These are phyloP conservation scores for Tolypocladium inflatum DNA, from an alignment of 2,329 filamentous ascomycete genomes.

Conservation along the genomic window DNA sequence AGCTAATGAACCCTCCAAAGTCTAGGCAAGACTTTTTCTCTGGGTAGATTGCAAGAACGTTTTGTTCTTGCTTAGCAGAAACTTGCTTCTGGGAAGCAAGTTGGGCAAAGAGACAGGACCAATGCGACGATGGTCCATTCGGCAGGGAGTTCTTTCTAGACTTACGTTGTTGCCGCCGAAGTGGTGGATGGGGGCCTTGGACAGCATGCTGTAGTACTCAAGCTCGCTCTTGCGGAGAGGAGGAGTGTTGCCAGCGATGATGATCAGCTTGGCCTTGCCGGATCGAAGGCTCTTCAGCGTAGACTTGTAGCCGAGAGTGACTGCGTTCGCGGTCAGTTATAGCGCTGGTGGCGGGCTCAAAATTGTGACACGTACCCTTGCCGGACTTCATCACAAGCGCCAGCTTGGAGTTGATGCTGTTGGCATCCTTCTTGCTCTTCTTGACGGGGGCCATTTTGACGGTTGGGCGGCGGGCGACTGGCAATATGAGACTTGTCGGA, in stretches of 20 bases:
- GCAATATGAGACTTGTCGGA: neutral
- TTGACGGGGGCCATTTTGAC: constrained; percentile 60
- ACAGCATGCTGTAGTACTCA: constrained; percentile 89
- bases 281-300: constrained; percentile 77
- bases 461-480: constrained; percentile 23
- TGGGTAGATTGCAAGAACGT: constrained; percentile 50
- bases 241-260: constrained; percentile 88
- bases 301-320: constrained; percentile 33
- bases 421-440: constrained; percentile 80
- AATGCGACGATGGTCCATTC: neutral
- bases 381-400: constrained; percentile 56
- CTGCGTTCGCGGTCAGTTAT: constrained; percentile 9
- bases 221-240: constrained; percentile 97
- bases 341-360: too few species aligned
- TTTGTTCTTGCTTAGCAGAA: constrained; percentile 10
- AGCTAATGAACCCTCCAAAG: constrained; percentile 81
- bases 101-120: neutral
- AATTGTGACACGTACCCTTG: constrained; percentile 54
- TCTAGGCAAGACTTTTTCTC: constrained; percentile 76
- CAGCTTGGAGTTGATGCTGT: constrained; percentile 54
- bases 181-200: constrained; percentile 94
- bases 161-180: constrained; percentile 98
- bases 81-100: constrained; percentile 7
- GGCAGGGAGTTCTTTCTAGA: constrained; percentile 18
- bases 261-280: constrained; percentile 97